phyloP scores from a whole-genome alignment of 148 eudicot species.

The Vaccinium darrowii region DNA sequence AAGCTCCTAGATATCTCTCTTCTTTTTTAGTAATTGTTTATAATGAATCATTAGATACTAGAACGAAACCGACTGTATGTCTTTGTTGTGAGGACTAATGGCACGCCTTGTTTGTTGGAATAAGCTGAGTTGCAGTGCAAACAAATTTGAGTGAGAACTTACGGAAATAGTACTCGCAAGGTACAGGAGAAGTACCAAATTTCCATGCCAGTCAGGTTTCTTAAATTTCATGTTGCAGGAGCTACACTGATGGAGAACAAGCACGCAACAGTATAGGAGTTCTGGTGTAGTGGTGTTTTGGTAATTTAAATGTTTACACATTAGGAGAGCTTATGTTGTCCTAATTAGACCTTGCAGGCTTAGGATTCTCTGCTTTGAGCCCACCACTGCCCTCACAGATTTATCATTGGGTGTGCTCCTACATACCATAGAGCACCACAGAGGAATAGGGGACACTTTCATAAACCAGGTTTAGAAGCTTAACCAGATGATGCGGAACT shows the following conservation, averaged over 20 bases:
- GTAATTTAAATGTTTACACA: background rate
- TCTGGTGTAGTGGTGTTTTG: background rate
- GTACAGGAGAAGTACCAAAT: background rate
- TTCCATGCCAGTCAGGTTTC: background rate
- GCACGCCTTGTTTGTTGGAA: background rate
- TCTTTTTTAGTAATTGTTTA: background rate
- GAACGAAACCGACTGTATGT: background rate
- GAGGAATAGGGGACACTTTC: background rate
- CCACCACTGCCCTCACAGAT: background rate
- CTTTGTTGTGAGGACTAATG: background rate
- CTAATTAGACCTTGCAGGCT: background rate
- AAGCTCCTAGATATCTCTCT: background rate
- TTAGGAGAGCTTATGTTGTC: background rate
- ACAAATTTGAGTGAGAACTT: background rate
- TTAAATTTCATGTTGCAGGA: background rate
- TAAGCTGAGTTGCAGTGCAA: background rate
- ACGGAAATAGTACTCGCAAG: background rate
- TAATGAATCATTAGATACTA: background rate
- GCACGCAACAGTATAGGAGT: background rate
- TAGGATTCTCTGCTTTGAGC: background rate
- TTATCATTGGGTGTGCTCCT: background rate
- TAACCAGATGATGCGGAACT: background rate
- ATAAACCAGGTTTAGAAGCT: background rate
- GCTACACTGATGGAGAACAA: background rate
- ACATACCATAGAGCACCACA: background rate